Evolutionary conservation across 2,329 filamentous ascomycete genomes (phyloP).

Genomic region (Pseudogymnoascus sp.): DNA sequence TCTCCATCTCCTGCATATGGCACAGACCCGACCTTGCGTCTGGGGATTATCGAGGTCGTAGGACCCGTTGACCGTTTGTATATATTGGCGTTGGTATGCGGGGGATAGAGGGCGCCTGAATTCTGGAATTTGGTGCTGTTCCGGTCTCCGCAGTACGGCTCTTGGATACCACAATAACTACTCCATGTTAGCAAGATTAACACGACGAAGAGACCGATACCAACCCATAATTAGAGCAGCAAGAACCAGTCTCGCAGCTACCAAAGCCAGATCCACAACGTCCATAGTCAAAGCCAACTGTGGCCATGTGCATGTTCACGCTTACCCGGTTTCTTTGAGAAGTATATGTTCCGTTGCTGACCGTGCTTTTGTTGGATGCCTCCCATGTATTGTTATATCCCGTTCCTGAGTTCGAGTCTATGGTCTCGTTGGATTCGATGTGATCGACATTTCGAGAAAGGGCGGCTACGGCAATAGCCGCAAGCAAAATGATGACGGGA

Average conservation of each 20-base stretch:
- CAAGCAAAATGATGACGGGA: neutral
- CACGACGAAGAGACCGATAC: neutral
- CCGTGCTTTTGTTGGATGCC: neutral
- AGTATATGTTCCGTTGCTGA: neutral
- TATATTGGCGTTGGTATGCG: neutral
- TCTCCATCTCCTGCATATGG: neutral
- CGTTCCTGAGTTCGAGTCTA: neutral
- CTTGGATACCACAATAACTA: neutral
- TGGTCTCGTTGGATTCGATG: neutral
- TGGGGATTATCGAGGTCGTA: neutral
- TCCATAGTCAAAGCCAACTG: neutral
- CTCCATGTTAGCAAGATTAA: neutral
- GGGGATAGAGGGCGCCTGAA: neutral
- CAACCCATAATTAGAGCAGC: slow-evolving; percentile 19
- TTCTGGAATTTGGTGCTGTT: neutral
- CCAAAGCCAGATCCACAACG: slow-evolving; percentile 24
- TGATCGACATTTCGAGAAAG: neutral
- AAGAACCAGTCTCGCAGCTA: slow-evolving; percentile 19
- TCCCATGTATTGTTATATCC: neutral
- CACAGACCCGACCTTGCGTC: neutral
- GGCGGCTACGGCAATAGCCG: neutral
- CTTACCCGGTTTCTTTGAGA: neutral
- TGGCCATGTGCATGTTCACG: neutral
- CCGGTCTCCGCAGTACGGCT: neutral
- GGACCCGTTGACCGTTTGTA: neutral